A percentile compares a stretch with the other conserved stretches of the same genome.
These are phyloP conservation scores for Ophiostoma pallidulum DNA, from an alignment of 2,329 filamentous ascomycete species.

Conservation along the genomic window DNA sequence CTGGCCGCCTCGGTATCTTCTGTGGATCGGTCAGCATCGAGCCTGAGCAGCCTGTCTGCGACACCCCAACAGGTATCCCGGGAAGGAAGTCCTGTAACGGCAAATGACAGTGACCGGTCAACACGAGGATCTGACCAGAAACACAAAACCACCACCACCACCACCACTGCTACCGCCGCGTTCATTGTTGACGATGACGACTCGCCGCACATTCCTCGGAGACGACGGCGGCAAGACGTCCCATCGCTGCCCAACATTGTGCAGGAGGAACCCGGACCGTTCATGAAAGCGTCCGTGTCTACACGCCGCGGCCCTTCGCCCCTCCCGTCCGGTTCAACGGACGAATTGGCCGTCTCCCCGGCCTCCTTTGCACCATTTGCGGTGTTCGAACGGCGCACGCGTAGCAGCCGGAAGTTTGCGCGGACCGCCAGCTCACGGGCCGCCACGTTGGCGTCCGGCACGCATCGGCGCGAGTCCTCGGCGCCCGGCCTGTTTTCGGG, in stretches of 20 bases:
- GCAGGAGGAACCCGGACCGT: not conserved
- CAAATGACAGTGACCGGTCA: conserved; percentile 12
- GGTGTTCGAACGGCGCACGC: conserved; percentile 26
- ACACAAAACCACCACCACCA: not conserved
- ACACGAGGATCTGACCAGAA: conserved; percentile 2
- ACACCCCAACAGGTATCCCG: conserved; percentile 25
- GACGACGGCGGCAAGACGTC: not conserved
- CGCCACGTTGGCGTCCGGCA: conserved; percentile 4
- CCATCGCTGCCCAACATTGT: not conserved
- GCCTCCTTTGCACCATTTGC: conserved; percentile 13
- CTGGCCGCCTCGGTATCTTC: conserved; percentile 7
- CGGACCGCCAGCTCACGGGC: not conserved
- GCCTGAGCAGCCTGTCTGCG: conserved; percentile 30
- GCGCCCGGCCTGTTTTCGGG: conserved; percentile 51
- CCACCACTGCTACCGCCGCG: not conserved
- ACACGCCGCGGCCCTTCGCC: conserved; percentile 10
- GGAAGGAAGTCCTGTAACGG: conserved; percentile 12
- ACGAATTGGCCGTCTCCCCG: conserved; percentile 37
- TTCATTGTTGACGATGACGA: not conserved
- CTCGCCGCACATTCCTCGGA: not conserved
- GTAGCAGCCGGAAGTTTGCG: conserved; percentile 17
- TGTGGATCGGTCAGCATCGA: conserved; percentile 24
- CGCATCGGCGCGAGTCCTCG: conserved; percentile 5
- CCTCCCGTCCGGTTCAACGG: conserved; percentile 30
- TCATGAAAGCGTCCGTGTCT: not conserved